These are phyloP conservation scores for Rhodotorula sp. DNA, from an alignment of 1,284 basidiomycete genomes.

Conservation along the genomic window DNA sequence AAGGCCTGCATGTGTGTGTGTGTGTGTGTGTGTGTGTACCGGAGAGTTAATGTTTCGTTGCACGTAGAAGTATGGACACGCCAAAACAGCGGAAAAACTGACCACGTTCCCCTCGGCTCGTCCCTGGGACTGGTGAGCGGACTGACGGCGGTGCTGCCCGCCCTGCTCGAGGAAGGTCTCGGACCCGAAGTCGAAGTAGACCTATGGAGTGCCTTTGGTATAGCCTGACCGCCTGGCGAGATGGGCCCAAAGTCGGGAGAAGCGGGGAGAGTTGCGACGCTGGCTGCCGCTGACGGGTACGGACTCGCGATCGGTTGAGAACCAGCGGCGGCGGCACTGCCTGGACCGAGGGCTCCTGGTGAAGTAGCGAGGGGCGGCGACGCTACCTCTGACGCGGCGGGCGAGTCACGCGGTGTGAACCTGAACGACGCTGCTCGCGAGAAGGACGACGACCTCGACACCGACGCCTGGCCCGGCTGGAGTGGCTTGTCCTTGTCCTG, in stretches of 20 bases:
- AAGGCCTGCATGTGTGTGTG: constrained; percentile 21
- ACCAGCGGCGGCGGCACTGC: not conserved
- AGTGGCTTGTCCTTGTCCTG: too few relatives aligned
- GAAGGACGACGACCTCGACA: constrained; percentile 29
- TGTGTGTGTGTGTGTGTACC: too few relatives aligned
- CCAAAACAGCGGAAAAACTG: not conserved
- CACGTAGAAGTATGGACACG: too few relatives aligned
- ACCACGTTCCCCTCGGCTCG: constrained; percentile 30
- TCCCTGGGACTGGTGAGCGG: constrained; percentile 20
- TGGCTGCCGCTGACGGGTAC: constrained; percentile 2
- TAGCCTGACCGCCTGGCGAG: not conserved
- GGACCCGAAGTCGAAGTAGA: not conserved
- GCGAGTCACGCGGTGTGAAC: constrained; percentile 25
- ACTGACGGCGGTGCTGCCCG: constrained; percentile 2
- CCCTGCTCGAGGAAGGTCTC: not conserved
- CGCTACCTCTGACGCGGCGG: not conserved
- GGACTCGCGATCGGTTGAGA: constrained; percentile 6
- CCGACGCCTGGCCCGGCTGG: not conserved
- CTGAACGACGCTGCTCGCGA: constrained; percentile 30
- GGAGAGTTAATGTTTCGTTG: too few relatives aligned
- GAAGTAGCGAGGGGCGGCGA: constrained; percentile 1
- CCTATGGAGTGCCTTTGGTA: constrained; percentile 3
- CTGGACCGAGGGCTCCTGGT: not conserved
- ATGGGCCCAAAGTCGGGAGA: constrained; percentile 7
- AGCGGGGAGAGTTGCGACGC: not conserved